phyloP scores from a whole-genome alignment of 805 yeast genomes.

The Wickerhamiella lipophila region DNA sequence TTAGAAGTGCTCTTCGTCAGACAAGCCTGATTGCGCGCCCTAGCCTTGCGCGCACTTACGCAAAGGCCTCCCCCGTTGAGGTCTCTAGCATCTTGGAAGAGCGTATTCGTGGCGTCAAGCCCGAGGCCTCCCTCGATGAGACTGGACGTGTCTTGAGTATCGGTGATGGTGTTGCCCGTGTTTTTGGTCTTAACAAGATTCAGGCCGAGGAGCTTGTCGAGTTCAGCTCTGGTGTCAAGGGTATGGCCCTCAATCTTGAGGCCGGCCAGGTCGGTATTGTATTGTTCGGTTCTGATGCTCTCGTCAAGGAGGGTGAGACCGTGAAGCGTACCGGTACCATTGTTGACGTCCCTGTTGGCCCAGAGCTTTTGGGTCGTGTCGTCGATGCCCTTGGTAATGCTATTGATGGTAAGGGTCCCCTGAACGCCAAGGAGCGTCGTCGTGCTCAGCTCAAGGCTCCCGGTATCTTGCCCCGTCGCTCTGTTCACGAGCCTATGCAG shows the following conservation, averaged over 20 bases:
- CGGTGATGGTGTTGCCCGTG: slow-evolving; percentile 99
- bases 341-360: slow-evolving; percentile 99
- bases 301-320: slow-evolving; percentile 98
- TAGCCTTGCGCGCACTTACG: slow-evolving; percentile 69
- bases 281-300: slow-evolving; percentile 97
- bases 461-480: slow-evolving; percentile 98
- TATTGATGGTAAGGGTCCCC: slow-evolving; percentile 99
- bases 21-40: slow-evolving; percentile 30
- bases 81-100: slow-evolving; percentile 98
- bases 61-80: slow-evolving; percentile 99
- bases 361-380: slow-evolving; percentile 95
- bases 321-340: slow-evolving; percentile 99
- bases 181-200: slow-evolving; percentile 97
- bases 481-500: slow-evolving; percentile 98
- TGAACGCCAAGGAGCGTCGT: slow-evolving; percentile 66
- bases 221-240: slow-evolving; percentile 98
- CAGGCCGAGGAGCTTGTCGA: slow-evolving; percentile 99
- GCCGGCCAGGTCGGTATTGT: slow-evolving; percentile 99
- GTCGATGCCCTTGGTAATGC: slow-evolving; percentile 99
- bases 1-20: slow-evolving; percentile 33
- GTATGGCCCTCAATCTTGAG: slow-evolving; percentile 99
- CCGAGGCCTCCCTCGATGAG: slow-evolving; percentile 94
- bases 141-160: slow-evolving; percentile 99
- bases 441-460: slow-evolving; percentile 99
- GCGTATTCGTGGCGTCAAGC: slow-evolving; percentile 97